These are phyloP conservation scores for Hagleromyces aurorensis DNA, from an alignment of 805 yeast genomes.

Conservation along the genomic window DNA sequence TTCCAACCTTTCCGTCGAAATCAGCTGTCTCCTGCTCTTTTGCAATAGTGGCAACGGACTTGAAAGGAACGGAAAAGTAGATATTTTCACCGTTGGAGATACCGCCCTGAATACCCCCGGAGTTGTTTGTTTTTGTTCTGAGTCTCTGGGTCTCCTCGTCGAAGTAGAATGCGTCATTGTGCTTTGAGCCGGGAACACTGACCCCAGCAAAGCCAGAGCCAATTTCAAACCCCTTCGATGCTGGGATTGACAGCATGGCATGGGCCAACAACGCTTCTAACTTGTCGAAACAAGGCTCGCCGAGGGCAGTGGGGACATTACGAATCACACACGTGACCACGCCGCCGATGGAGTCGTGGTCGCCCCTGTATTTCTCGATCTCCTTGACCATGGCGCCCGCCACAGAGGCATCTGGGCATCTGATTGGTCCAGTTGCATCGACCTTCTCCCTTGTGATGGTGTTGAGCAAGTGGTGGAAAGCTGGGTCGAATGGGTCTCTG, in stretches of 20 bases:
- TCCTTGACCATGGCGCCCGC: slow-evolving; percentile 77
- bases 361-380: slow-evolving; percentile 79
- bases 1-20: slow-evolving; percentile 83
- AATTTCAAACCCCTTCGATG: slow-evolving; percentile 95
- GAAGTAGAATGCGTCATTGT: slow-evolving; percentile 77
- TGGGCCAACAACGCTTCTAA: slow-evolving; percentile 93
- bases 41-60: slow-evolving; percentile 95
- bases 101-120: slow-evolving; percentile 99
- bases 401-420: slow-evolving; percentile 78
- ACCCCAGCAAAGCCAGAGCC: slow-evolving; percentile 96
- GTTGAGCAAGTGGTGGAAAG: slow-evolving; percentile 58
- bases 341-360: slow-evolving; percentile 93
- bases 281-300: slow-evolving; percentile 97
- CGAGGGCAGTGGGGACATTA: slow-evolving; percentile 90
- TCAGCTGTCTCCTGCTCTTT: slow-evolving; percentile 86
- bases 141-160: slow-evolving; percentile 54
- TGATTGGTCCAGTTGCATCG: slow-evolving; percentile 79
- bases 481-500: slow-evolving; percentile 56
- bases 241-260: slow-evolving; percentile 96
- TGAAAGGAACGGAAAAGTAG: slow-evolving; percentile 92
- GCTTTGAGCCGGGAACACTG: slow-evolving; percentile 82
- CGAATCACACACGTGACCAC: slow-evolving; percentile 95
- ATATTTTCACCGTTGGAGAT: slow-evolving; percentile 93
- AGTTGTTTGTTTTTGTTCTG: slow-evolving; percentile 82
- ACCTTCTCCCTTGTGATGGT: slow-evolving; percentile 83